Conservation (phyloP, 495 filamentous ascomycete species). For the Neurospora africana region DNA sequence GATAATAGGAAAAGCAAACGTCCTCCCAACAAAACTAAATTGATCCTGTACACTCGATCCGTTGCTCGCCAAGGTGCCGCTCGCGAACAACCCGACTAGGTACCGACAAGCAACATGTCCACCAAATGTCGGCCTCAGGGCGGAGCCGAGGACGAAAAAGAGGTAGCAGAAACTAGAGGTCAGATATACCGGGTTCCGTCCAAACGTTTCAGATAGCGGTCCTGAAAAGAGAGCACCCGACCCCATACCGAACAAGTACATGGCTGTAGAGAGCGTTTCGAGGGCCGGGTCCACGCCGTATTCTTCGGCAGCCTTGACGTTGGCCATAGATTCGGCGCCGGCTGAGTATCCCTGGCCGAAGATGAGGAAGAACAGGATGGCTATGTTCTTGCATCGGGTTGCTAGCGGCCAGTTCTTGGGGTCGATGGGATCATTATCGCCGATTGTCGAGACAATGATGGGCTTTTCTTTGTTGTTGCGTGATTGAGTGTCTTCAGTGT, state of each 20-base stretch:
- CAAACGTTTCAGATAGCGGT: slow-evolving; percentile 27
- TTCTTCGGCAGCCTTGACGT: slow-evolving; percentile 14
- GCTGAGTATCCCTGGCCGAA: slow-evolving; percentile 23
- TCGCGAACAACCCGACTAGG: slow-evolving; percentile 22
- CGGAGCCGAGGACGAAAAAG: slow-evolving; percentile 24
- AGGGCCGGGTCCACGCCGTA: slow-evolving; percentile 19
- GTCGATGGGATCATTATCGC: slow-evolving; percentile 14
- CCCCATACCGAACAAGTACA: slow-evolving; percentile 22
- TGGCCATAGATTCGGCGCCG: slow-evolving; percentile 24
- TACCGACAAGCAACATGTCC: slow-evolving; percentile 24
- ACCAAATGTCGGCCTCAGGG: slow-evolving; percentile 18
- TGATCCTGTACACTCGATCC: slow-evolving; percentile 24
- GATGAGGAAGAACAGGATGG: slow-evolving; percentile 28
- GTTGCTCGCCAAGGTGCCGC: slow-evolving; percentile 22
- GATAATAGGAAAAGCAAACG: slow-evolving; percentile 22
- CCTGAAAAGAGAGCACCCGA: slow-evolving; percentile 24
- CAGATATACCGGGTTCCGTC: slow-evolving; percentile 26
- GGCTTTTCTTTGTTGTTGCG: slow-evolving; percentile 6
- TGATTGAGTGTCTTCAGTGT: background rate
- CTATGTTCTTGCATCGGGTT: slow-evolving; percentile 20
- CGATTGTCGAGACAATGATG: background rate
- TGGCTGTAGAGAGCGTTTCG: slow-evolving; percentile 22
- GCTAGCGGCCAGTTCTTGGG: slow-evolving; percentile 24
- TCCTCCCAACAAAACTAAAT: slow-evolving; percentile 21
- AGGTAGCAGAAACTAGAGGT: slow-evolving; percentile 19